These are phyloP conservation scores for Hyaloperonospora brassicae DNA, from an alignment of 352 stramenopile species.

Conservation along the genomic window DNA sequence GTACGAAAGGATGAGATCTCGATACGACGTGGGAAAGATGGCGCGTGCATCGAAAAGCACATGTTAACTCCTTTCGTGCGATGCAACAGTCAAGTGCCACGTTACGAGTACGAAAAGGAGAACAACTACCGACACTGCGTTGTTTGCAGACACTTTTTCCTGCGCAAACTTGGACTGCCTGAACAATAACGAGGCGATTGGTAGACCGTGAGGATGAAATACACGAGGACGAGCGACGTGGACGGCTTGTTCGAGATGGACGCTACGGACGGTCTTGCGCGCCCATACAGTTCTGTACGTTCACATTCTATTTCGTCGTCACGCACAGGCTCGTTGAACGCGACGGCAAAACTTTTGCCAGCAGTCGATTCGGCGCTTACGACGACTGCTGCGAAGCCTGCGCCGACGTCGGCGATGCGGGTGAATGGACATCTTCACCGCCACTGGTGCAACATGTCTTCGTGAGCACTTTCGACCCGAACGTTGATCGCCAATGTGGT, in stretches of 20 bases:
- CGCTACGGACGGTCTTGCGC: background rate
- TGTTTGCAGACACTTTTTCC: too few species aligned
- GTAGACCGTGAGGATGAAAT: constrained; percentile 50
- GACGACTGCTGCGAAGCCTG: constrained; percentile 17
- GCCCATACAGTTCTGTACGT: constrained; percentile 12
- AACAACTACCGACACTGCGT: too few species aligned
- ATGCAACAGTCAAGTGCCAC: too few species aligned
- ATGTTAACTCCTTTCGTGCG: too few species aligned
- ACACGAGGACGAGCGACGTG: too few species aligned
- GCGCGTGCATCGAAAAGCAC: too few species aligned
- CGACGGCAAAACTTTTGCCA: constrained; percentile 12
- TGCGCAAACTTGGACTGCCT: too few species aligned
- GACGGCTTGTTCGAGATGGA: too few species aligned
- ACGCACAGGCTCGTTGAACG: constrained; percentile 21
- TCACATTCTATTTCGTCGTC: constrained; percentile 7
- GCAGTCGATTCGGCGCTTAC: constrained; percentile 22
- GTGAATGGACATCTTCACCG: constrained; percentile 22
- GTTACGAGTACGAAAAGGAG: too few species aligned
- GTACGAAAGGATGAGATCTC: too few species aligned
- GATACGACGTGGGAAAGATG: too few species aligned
- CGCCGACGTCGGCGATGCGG: constrained; percentile 9
- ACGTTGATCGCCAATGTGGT: constrained; percentile 73
- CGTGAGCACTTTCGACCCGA: constrained; percentile 68
- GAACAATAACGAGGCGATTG: constrained; percentile 43
- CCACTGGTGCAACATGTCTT: constrained; percentile 64